Base-by-base conservation (phyloP, 495 filamentous ascomycete species). In the Ascodesmis nigricans region DNA sequence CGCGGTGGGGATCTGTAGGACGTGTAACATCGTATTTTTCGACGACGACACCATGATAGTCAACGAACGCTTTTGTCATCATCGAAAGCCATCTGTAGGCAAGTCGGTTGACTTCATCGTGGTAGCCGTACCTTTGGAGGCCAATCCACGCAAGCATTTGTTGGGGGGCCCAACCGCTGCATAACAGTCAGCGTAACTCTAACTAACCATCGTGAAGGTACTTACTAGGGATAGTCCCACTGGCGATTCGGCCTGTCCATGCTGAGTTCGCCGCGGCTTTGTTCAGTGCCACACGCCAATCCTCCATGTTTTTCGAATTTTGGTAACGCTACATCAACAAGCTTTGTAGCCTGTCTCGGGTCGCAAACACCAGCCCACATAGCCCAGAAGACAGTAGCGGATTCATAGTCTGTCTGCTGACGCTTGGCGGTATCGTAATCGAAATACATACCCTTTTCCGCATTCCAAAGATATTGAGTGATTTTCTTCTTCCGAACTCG, bases 1-100 rank as follows among this genome's bases (percentile, higher is more conserved):
- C 87, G 15, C 75, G 70, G 52, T 95, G 87, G 17, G 87, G 78
- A 45, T 84, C 80, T 43, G 82, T 68, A 15, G 71, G 71, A 33
- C 78, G 59, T 29, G 87, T 95, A 29, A 97, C 87, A 55, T 97
- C 78, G 58, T 97, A 97, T 54, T 97, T 97, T 59, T 97, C 87
- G 0, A 93, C 87, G 13, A 97, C 82, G 19, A 91, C 79, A 14
- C 87, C 87, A 46, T 93, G 91, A 62, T 82, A 95, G 47, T 97
- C 82, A 16, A 91, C 78, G 57, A 95, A 97, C 0, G 82, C 78
- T 54, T 87, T 91, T 21, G 78, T 91, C 45, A 91, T 76, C 84
- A 93, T 95, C 54, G 80, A 90, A 15, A 91, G 58, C 87, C 87
- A 97, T 52, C 79, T 80, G 56, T 95, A 95, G 0, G 78, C 73